Evolutionary conservation across 2,329 filamentous ascomycete species (phyloP).

Genomic region (Moelleriella libera): DNA sequence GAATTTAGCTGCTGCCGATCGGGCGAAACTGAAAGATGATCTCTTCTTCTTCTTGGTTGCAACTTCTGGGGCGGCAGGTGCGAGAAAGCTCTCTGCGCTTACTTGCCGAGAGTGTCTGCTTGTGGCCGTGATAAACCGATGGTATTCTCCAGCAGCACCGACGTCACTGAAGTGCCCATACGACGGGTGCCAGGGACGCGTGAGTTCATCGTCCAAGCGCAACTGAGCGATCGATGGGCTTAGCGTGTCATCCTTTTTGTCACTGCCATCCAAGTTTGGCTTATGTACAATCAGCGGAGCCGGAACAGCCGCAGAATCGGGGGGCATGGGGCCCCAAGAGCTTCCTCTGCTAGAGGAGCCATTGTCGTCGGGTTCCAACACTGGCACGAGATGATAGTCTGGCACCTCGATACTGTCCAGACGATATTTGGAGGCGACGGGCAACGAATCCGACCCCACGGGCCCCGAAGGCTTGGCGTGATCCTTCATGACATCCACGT

Average conservation of each 20-base stretch:
- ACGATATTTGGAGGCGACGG: neutral
- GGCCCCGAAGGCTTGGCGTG: neutral
- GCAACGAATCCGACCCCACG: slow-evolving; percentile 3
- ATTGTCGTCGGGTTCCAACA: slow-evolving; percentile 8
- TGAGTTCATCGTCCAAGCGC: slow-evolving; percentile 3
- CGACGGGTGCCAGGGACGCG: slow-evolving; percentile 6
- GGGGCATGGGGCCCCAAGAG: slow-evolving; percentile 10
- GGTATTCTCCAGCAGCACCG: slow-evolving; percentile 19
- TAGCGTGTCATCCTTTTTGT: slow-evolving; percentile 2
- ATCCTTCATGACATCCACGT: slow-evolving; percentile 15
- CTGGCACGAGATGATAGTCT: slow-evolving; percentile 5
- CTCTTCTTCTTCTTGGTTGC: slow-evolving; percentile 6
- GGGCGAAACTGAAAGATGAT: slow-evolving; percentile 10
- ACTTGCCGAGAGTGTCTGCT: slow-evolving; percentile 2
- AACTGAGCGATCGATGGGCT: neutral
- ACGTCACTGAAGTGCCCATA: slow-evolving; percentile 16
- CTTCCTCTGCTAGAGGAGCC: slow-evolving; percentile 8
- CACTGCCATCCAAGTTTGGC: slow-evolving; percentile 2
- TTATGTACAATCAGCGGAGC: slow-evolving; percentile 4
- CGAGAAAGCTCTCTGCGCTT: neutral
- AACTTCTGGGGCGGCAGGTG: neutral
- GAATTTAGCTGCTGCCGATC: slow-evolving; percentile 13
- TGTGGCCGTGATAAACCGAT: slow-evolving; percentile 18
- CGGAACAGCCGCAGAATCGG: slow-evolving; percentile 3
- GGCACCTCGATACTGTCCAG: neutral